phyloP scores from a whole-genome alignment of 2,329 filamentous ascomycete genomes.

The Curvularia lunata region DNA sequence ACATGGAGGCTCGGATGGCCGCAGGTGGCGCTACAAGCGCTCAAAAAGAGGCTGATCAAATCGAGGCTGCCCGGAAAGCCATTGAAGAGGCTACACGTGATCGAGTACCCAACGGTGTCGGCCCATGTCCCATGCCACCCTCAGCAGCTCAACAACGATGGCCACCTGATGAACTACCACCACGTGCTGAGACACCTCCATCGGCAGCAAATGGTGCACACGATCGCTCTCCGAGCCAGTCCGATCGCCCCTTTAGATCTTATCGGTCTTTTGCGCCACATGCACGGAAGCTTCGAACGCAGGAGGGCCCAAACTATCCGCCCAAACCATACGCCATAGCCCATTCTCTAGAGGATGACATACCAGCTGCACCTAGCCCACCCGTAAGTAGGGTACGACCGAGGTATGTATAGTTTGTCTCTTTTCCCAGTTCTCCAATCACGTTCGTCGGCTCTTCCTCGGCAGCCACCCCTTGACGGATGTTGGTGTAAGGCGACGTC shows the following conservation, averaged over 20 bases:
- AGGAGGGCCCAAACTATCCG: slow-evolving; percentile 19
- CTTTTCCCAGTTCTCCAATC: slow-evolving; percentile 2
- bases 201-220: slow-evolving; percentile 11
- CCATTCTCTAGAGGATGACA: slow-evolving; percentile 37
- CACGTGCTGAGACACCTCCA: slow-evolving; percentile 22
- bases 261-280: slow-evolving; percentile 31
- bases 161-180: slow-evolving; percentile 20
- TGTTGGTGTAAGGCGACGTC: not conserved
- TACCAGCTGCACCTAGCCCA: slow-evolving; percentile 46
- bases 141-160: slow-evolving; percentile 6
- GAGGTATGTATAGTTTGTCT: slow-evolving; percentile 18
- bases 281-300: slow-evolving; percentile 27
- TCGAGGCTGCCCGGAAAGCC: slow-evolving; percentile 13
- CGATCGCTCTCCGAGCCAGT: slow-evolving; percentile 25
- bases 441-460: slow-evolving; percentile 1
- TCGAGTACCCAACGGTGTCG: slow-evolving; percentile 4
- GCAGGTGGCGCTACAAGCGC: slow-evolving; percentile 6
- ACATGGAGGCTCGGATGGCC: slow-evolving; percentile 13
- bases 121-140: slow-evolving; percentile 2
- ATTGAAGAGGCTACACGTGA: slow-evolving; percentile 17
- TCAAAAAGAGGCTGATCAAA: slow-evolving; percentile 14
- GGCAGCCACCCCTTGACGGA: slow-evolving; percentile 3
- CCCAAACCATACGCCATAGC: slow-evolving; percentile 25
- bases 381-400: slow-evolving; percentile 39
- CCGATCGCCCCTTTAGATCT: slow-evolving; percentile 25